Evolutionary conservation across 176 grass and related monocot genomes (phyloP).

Genomic region (Oropetium thomaeum): DNA sequence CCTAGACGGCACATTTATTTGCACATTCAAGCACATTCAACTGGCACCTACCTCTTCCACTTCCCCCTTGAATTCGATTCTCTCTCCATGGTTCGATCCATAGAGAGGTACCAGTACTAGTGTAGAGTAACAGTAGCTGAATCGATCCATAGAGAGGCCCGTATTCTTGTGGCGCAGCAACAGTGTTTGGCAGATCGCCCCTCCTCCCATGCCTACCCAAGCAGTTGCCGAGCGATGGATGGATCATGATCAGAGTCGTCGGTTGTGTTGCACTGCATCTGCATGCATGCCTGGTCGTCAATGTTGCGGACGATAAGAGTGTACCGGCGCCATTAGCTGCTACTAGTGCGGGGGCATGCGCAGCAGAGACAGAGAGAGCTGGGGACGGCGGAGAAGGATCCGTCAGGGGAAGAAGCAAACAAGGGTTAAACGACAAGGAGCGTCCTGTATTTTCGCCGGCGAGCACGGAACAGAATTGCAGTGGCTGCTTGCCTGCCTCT

Average conservation of each 20-base stretch:
- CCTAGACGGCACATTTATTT: constrained; percentile 14
- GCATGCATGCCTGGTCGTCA: constrained; percentile 16
- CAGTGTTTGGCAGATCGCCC: not conserved
- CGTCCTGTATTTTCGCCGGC: constrained; percentile 29
- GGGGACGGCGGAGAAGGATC: constrained; percentile 25
- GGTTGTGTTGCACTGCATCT: no score
- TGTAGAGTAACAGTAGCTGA: no score
- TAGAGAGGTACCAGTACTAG: no score
- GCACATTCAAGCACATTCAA: constrained; percentile 28
- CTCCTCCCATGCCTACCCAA: no score
- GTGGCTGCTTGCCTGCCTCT: not conserved
- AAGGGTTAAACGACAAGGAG: constrained; percentile 43
- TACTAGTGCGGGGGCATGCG: not conserved
- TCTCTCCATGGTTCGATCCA: not conserved
- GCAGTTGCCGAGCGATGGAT: not conserved
- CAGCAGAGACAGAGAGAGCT: not conserved
- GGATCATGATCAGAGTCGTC: not conserved
- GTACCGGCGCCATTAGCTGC: no score
- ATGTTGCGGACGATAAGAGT: not conserved
- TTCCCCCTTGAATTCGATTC: not conserved
- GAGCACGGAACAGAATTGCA: constrained; percentile 44
- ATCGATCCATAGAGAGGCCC: not conserved
- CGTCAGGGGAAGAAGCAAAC: constrained; percentile 48
- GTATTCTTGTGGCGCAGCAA: not conserved
- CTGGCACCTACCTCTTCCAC: not conserved